These are phyloP conservation scores for Penicillium oxalicum DNA, from an alignment of 2,329 filamentous ascomycete species.

Conservation along the genomic window DNA sequence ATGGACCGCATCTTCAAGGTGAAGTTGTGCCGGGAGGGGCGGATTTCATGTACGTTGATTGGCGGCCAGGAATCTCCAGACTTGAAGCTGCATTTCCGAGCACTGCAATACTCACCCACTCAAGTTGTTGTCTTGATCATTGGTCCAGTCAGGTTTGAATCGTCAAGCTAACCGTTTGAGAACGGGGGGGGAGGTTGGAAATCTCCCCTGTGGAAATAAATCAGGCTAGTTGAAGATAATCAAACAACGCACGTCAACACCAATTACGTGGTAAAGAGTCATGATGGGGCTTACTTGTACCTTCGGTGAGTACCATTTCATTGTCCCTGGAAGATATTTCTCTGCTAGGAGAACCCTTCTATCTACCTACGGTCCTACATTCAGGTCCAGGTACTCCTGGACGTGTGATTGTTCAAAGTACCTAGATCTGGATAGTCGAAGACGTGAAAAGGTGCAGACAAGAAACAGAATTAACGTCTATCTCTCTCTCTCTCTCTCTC, in stretches of 20 bases:
- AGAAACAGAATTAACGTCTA: not conserved
- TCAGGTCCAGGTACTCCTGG: too few relatives aligned
- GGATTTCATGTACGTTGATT: conserved; percentile 21
- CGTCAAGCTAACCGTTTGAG: too few relatives aligned
- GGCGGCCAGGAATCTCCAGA: not conserved
- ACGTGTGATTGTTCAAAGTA: too few relatives aligned
- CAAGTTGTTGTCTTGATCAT: too few relatives aligned
- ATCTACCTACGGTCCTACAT: too few relatives aligned
- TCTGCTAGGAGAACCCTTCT: too few relatives aligned
- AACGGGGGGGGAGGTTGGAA: too few relatives aligned
- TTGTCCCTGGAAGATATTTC: not conserved
- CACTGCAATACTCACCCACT: too few relatives aligned
- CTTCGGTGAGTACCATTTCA: conserved; percentile 11
- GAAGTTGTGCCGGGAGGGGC: conserved; percentile 23
- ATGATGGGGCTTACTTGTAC: conserved; percentile 23
- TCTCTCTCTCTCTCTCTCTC: too few relatives aligned
- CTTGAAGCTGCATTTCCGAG: too few relatives aligned
- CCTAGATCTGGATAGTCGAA: too few relatives aligned
- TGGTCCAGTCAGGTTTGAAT: too few relatives aligned
- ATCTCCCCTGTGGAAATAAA: not conserved
- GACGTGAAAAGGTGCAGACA: not conserved
- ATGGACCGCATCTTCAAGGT: conserved; percentile 19
- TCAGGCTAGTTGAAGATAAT: conserved; percentile 23
- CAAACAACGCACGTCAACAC: conserved; percentile 26
- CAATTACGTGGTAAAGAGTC: conserved; percentile 24